Percentiles rank a stretch among this genome's conserved stretches.
Evolutionary conservation across 2,329 filamentous ascomycete species (phyloP).

Genomic region (Colletotrichum sp.): DNA sequence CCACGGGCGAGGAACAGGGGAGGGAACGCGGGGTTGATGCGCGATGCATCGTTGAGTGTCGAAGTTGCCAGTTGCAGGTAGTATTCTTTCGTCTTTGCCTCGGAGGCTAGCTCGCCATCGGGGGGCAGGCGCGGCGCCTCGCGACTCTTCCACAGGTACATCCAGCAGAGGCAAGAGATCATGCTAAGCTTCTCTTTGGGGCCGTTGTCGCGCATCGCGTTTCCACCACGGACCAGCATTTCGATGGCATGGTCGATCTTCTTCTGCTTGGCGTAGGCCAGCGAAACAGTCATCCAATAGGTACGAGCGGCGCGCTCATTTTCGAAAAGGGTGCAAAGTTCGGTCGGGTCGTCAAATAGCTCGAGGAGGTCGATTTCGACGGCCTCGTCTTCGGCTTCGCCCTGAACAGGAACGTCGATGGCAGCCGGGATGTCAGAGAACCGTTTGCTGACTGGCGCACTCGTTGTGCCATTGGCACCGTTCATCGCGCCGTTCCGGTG

Average conservation of each 20-base stretch:
- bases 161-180: conserved; percentile 85
- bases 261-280: conserved; percentile 95
- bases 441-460: conserved; percentile 54
- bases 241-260: conserved; percentile 86
- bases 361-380: conserved; percentile 95
- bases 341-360: conserved; percentile 90
- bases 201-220: conserved; percentile 72
- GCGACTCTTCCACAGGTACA: conserved; percentile 88
- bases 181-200: conserved; percentile 86
- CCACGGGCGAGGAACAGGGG: conserved; percentile 91
- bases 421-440: conserved; percentile 70
- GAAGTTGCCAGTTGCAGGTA: conserved; percentile 91
- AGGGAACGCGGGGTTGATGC: conserved; percentile 90
- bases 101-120: conserved; percentile 69
- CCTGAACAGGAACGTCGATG: conserved; percentile 70
- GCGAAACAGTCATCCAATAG: conserved; percentile 97
- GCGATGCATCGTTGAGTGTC: conserved; percentile 92
- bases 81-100: conserved; percentile 89
- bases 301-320: conserved; percentile 90
- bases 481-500: conserved; percentile 49
- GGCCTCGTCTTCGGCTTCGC: conserved; percentile 70
- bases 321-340: conserved; percentile 93
- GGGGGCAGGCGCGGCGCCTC: conserved; percentile 70
- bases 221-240: conserved; percentile 75
- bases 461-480: conserved; percentile 44